These are phyloP conservation scores for Microbotryum silenes-acaulis DNA, from an alignment of 1,284 basidiomycete species.

Conservation along the genomic window DNA sequence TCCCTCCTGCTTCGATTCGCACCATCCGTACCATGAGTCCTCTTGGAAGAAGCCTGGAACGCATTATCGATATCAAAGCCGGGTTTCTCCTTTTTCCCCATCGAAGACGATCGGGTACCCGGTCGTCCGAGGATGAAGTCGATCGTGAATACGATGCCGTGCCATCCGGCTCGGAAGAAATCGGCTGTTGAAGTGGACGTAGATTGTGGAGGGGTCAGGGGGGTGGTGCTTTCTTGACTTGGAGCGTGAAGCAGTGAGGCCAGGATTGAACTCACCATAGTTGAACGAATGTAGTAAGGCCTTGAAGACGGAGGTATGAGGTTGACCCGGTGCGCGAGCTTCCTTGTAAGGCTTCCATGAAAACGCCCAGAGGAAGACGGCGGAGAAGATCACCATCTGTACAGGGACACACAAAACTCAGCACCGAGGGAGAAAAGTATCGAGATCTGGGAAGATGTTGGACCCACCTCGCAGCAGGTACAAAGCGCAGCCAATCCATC, in stretches of 20 bases:
- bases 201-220: background rate
- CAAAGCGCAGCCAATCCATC: constrained; percentile 73
- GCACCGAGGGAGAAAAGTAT: no score
- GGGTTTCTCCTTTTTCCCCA: constrained; percentile 1
- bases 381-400: constrained; percentile 72
- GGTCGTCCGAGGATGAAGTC: constrained; percentile 48
- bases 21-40: background rate
- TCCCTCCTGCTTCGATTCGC: background rate
- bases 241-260: background rate
- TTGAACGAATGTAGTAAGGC: constrained; percentile 71
- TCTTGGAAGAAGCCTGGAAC: background rate
- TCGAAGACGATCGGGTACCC: constrained; percentile 41
- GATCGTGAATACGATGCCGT: constrained; percentile 57
- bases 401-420: background rate
- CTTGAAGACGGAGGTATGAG: constrained; percentile 30
- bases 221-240: background rate
- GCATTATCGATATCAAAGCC: constrained; percentile 7
- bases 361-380: constrained; percentile 74
- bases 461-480: constrained; percentile 65
- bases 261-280: constrained; percentile 47
- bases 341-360: constrained; percentile 55
- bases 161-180: constrained; percentile 56
- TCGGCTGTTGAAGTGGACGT: constrained; percentile 46
- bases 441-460: no score
- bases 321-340: constrained; percentile 25